Evolutionary conservation across 148 eudicot species (phyloP).

Genomic region (Salicornia ramosissima): DNA sequence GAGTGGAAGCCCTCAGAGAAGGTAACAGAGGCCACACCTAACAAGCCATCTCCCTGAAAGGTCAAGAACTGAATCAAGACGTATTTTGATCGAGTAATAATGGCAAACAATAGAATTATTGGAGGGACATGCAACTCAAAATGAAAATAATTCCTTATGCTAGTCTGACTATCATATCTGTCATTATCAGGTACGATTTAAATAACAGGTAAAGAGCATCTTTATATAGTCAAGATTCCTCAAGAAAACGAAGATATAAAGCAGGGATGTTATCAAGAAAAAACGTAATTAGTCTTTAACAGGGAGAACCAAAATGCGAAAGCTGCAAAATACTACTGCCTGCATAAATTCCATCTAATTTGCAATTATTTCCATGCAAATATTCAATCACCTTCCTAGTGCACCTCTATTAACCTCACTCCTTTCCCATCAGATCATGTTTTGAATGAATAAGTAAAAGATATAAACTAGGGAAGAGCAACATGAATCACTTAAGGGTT

Average conservation of each 20-base stretch:
- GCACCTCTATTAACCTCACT: background rate
- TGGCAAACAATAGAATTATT: background rate
- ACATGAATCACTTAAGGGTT: background rate
- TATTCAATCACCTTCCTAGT: background rate
- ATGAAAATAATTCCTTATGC: background rate
- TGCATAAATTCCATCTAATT: background rate
- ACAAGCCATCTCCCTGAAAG: slow-evolving; percentile 54
- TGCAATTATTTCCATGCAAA: background rate
- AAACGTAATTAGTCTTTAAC: background rate
- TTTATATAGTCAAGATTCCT: background rate
- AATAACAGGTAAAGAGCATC: background rate
- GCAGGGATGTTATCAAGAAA: background rate
- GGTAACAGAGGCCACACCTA: slow-evolving; percentile 57
- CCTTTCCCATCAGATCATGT: background rate
- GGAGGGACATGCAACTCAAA: background rate
- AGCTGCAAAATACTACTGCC: background rate
- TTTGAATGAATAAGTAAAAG: background rate
- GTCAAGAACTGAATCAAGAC: slow-evolving; percentile 17
- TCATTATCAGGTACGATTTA: background rate
- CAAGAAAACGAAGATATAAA: background rate
- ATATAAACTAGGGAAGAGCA: background rate
- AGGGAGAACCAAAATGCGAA: background rate
- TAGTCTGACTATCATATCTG: background rate
- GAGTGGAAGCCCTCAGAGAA: slow-evolving; percentile 59
- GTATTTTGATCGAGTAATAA: slow-evolving; percentile 7